phyloP scores from a whole-genome alignment of 2,329 filamentous ascomycete genomes.

The Lecanosticta acicola region DNA sequence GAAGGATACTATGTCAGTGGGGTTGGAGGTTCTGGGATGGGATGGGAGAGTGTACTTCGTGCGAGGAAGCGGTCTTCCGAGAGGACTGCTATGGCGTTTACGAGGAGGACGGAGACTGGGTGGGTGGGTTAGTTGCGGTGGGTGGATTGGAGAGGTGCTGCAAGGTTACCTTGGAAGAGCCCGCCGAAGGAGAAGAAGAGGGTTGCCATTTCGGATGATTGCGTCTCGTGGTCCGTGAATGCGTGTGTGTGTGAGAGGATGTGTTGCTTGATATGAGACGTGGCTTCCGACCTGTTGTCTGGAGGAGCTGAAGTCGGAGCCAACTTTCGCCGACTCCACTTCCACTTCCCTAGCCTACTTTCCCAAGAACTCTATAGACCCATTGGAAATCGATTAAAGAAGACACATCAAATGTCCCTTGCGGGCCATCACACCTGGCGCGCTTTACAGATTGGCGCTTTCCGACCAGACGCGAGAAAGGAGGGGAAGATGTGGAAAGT shows the following conservation, averaged over 20 bases:
- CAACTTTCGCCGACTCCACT: background rate
- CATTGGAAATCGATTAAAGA: no score
- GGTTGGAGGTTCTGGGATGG: background rate
- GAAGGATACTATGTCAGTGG: background rate
- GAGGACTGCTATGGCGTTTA: constrained; percentile 89
- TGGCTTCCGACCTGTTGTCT: background rate
- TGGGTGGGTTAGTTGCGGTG: constrained; percentile 8
- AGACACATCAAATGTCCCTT: constrained; percentile 20
- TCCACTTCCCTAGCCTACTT: no score
- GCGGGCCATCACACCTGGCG: constrained; percentile 17
- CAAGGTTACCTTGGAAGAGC: constrained; percentile 61
- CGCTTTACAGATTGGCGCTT: constrained; percentile 19
- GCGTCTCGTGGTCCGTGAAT: constrained; percentile 8
- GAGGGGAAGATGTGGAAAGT: background rate
- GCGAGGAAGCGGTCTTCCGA: constrained; percentile 92
- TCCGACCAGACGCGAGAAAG: background rate
- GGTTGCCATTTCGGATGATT: constrained; percentile 23
- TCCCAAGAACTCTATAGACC: no score
- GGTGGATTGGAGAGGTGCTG: constrained; percentile 1
- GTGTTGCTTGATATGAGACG: constrained; percentile 1
- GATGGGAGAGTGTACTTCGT: constrained; percentile 50
- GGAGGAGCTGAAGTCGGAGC: constrained; percentile 2
- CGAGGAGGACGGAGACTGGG: constrained; percentile 73
- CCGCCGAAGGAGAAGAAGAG: constrained; percentile 65
- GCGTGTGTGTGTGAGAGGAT: constrained; percentile 1